Evolutionary conservation across 225 moss, liverwort and hornwort species (phyloP), one percentile per base, ranked within the genome.

Genomic region (Rhytidiadelphus loreus): DNA sequence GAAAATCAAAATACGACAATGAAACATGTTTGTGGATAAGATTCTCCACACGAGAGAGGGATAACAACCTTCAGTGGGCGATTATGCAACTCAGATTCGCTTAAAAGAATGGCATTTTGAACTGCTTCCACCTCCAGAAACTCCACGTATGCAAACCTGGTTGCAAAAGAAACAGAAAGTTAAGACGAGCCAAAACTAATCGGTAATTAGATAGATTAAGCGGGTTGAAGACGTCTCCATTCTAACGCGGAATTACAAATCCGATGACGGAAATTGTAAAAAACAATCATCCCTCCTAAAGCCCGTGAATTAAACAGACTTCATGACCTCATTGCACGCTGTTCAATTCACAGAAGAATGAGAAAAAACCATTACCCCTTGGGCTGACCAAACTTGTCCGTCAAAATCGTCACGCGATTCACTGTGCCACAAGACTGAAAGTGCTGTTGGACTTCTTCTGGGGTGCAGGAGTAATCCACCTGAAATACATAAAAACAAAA

Each of bases 361-460:
- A 41, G 46, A 19, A 44, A 86, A n/a, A 58, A 35, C 35, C 81
- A 89, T 20, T 83, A 98, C 97, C 97, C 97, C 88, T 98, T 96
- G 35, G 97, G 97, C 90, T 96, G 96, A 82, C 97, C 97, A 80
- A 96, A 98, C 91, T 96, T 96, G 92, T 98, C 97, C 15, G 96
- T 98, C 90, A 98, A 89, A 43, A 98, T 98, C 18, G 97, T 98
- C 53, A 98, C 97, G 50, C 97, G 96, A 85, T 98, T 98, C 73
- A 98, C 97, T 11, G 97, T 98, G 85, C 97, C 97, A 87, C 97
- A 98, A 68, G 97, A 98, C 94, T 98, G 97, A 83, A 98, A 98
- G 86, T 98, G 97, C 89, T 98, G 96, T 83, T 98, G 97, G 48
- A 98, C 97, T 93, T 98, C 97, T 90, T 98, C 97, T 55, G 97